phyloP scores from a whole-genome alignment of 371 early-diverging fungal genomes.

The Apophysomyces sp. region DNA sequence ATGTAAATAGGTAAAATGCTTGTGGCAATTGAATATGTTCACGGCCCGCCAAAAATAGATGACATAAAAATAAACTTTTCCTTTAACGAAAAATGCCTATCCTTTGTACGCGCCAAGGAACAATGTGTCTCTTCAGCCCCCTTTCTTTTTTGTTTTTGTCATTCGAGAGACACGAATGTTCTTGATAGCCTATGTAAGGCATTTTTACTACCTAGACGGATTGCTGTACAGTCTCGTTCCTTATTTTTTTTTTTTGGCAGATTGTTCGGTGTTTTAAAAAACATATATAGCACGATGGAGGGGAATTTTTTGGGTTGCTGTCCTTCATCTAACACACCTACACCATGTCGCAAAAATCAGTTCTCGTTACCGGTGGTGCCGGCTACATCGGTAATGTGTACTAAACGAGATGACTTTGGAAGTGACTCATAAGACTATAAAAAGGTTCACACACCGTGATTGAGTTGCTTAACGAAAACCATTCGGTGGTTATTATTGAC shows the following conservation, averaged over 20 bases:
- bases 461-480: constrained; percentile 70
- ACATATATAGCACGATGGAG: neutral
- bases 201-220: neutral
- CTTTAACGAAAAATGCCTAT: too few species aligned
- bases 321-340: neutral
- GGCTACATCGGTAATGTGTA: constrained; percentile 56
- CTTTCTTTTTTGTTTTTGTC: too few species aligned
- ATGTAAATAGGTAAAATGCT: too few species aligned
- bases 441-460: constrained; percentile 89
- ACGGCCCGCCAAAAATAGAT: too few species aligned
- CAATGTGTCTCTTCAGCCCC: too few species aligned
- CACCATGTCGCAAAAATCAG: constrained; percentile 7
- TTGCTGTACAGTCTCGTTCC: too few species aligned
- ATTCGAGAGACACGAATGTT: too few species aligned
- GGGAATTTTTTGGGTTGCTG: neutral
- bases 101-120: too few species aligned
- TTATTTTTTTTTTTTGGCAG: neutral
- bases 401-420: neutral
- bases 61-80: too few species aligned
- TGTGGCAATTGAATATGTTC: too few species aligned
- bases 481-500: constrained; percentile 80
- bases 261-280: neutral
- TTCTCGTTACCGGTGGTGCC: constrained; percentile 55
- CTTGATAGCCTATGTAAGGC: too few species aligned
- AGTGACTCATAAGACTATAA: too few species aligned